Percentiles rank a stretch among this genome's conserved stretches.
Evolutionary conservation across 805 yeast species (phyloP).

Genomic region (Candida multigemmis): DNA sequence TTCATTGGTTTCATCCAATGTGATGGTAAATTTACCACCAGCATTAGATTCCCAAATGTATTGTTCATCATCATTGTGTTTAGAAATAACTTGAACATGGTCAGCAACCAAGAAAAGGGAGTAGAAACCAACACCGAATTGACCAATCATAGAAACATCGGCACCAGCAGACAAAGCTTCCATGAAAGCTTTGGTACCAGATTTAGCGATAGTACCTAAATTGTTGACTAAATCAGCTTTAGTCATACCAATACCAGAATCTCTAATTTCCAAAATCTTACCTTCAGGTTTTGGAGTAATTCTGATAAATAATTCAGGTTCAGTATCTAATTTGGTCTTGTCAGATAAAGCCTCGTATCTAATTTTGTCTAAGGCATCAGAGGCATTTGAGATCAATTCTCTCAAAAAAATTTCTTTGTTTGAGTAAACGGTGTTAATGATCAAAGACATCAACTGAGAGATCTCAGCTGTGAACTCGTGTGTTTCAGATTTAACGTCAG

Average conservation of each 20-base stretch:
- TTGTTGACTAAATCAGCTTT: constrained; percentile 98
- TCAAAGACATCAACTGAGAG: constrained; percentile 99
- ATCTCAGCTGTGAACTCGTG: constrained; percentile 99
- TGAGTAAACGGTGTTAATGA: constrained; percentile 99
- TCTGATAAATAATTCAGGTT: constrained; percentile 95
- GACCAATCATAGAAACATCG: constrained; percentile 99
- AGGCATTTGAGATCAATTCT: constrained; percentile 97
- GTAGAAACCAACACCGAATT: constrained; percentile 99
- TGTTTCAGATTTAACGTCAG: constrained; percentile 58
- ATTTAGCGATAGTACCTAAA: constrained; percentile 99
- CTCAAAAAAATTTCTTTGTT: constrained; percentile 98
- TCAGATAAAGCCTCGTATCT: constrained; percentile 94
- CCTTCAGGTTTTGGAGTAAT: constrained; percentile 94
- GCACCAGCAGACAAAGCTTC: constrained; percentile 99
- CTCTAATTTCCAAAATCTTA: constrained; percentile 93
- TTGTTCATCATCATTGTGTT: constrained; percentile 98
- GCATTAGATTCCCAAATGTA: constrained; percentile 99
- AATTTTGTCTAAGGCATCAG: constrained; percentile 98
- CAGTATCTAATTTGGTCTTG: constrained; percentile 84
- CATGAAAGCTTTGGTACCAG: constrained; percentile 99
- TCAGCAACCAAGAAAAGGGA: constrained; percentile 98
- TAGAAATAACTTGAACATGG: constrained; percentile 95
- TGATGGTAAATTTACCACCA: constrained; percentile 97
- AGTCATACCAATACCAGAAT: constrained; percentile 99
- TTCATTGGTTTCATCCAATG: constrained; percentile 83